Percentiles rank a stretch among this genome's conserved stretches.
phyloP scores from a whole-genome alignment of 352 stramenopile species.

The Globisporangium middletonii region DNA sequence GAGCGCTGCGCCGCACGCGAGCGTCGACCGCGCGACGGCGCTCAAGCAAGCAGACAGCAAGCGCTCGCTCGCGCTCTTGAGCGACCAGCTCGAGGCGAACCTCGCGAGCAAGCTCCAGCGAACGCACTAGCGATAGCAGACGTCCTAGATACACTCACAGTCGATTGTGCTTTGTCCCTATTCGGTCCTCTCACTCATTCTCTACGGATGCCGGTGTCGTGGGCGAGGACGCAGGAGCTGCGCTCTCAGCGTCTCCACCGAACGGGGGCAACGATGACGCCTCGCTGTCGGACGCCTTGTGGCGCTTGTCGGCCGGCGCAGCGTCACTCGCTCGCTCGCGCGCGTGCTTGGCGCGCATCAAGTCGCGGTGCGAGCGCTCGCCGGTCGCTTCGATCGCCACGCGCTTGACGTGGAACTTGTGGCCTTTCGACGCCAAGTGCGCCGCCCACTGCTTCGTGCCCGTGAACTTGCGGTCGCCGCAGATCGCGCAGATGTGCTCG shows the following conservation, averaged over 20 bases:
- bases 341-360: conserved; percentile 1
- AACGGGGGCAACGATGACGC: too few species aligned
- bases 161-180: neutral
- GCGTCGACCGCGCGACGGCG: conserved; percentile 21
- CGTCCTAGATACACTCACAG: neutral
- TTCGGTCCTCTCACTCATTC: neutral
- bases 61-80: conserved; percentile 48
- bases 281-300: neutral
- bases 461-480: conserved; percentile 57
- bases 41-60: conserved; percentile 41
- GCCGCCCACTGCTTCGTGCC: conserved; percentile 62
- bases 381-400: conserved; percentile 43
- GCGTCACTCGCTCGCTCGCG: neutral
- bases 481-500: conserved; percentile 56
- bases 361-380: neutral
- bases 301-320: neutral
- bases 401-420: conserved; percentile 77
- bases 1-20: conserved; percentile 2
- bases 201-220: too few species aligned
- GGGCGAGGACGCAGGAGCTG: too few species aligned
- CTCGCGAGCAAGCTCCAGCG: conserved; percentile 33
- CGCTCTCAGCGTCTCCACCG: too few species aligned
- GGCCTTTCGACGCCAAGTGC: conserved; percentile 74
- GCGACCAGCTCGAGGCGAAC: conserved; percentile 54
- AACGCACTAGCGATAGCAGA: conserved; percentile 24